Evolutionary conservation across 1,284 basidiomycete species (phyloP), one percentile per base, ranked within the genome.

Genomic region (Somion occarium): DNA sequence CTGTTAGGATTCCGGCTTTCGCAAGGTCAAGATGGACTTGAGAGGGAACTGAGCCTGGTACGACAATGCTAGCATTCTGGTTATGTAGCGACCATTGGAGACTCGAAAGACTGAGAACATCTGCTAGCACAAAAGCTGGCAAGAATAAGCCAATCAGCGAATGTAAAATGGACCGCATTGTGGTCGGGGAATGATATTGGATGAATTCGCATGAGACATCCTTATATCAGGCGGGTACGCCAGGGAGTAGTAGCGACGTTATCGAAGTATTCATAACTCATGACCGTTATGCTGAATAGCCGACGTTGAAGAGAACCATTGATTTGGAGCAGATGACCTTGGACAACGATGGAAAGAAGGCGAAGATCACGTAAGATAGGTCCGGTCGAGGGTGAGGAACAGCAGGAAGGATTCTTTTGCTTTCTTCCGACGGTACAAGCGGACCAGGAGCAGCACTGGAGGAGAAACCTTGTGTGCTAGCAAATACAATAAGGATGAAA

Each of bases 11-110:
- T 3, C 78, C 78, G 18, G 76, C 78, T 39, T 69, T 69, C 23
- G 73, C 48, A 18, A 83, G 67, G 60, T 82, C 80, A 48, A 83
- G 67, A 56, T 83, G 80, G 1, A 70, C 75, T 52, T 80, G 75
- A 2, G 78, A 79, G 3, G 79, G 80, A 1, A 80, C 71, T 2
- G 69, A 65, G 11, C 71, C 79, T 4, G 79, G 78, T n/a, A 82
- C 67, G 4, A 68, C 68, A 44, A 82, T 76, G 0, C 78, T 74
- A 2, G 76, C 73, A 58, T 82, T 82, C 53, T 71, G 63, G 55
- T 79, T 82, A 56, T 66, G 71, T 34, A 83, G 63, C 3, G 75
- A 74, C 80, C 80, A 83, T 5, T 69, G 53, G 24, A 81, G 69
- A 18, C 64, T 58, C 1, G 74, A 72, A 26, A 79, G 67, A 59